phyloP scores from a whole-genome alignment of 2,329 filamentous ascomycete genomes.

The Sporothrix brunneoviolacea region DNA sequence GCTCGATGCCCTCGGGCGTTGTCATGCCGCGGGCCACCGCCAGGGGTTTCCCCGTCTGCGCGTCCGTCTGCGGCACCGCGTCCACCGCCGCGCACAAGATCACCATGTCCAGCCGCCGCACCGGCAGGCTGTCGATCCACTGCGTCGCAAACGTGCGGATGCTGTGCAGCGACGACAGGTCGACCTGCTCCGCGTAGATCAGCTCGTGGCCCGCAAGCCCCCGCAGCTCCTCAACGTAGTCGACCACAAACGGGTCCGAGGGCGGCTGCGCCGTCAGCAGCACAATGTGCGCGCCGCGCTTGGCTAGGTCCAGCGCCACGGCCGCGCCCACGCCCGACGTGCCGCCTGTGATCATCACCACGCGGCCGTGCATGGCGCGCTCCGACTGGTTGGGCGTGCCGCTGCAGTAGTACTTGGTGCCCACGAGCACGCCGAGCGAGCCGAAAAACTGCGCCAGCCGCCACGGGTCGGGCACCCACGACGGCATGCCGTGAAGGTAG shows the following conservation, averaged over 20 bases:
- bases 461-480: slow-evolving; percentile 39
- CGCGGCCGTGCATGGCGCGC: slow-evolving; percentile 84
- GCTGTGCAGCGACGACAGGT: slow-evolving; percentile 81
- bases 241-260: slow-evolving; percentile 80
- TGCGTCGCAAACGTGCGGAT: slow-evolving; percentile 90
- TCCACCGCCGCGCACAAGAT: slow-evolving; percentile 67
- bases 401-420: slow-evolving; percentile 67
- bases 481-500: slow-evolving; percentile 42
- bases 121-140: slow-evolving; percentile 95
- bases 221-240: slow-evolving; percentile 87
- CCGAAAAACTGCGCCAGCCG: slow-evolving; percentile 34
- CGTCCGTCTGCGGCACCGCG: slow-evolving; percentile 38
- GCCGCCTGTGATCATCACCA: slow-evolving; percentile 88
- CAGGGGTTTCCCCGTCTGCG: not conserved
- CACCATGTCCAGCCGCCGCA: slow-evolving; percentile 82
- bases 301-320: slow-evolving; percentile 66
- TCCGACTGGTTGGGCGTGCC: slow-evolving; percentile 71
- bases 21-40: slow-evolving; percentile 32
- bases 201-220: slow-evolving; percentile 70
- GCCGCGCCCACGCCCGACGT: slow-evolving; percentile 87
- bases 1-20: slow-evolving; percentile 75
- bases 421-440: slow-evolving; percentile 32
- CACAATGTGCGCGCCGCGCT: slow-evolving; percentile 80
- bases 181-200: slow-evolving; percentile 92
- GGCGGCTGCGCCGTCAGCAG: slow-evolving; percentile 78